Evolutionary conservation across 371 early-diverging fungal genomes (phyloP).

Genomic region (Ordospora pajunii): DNA sequence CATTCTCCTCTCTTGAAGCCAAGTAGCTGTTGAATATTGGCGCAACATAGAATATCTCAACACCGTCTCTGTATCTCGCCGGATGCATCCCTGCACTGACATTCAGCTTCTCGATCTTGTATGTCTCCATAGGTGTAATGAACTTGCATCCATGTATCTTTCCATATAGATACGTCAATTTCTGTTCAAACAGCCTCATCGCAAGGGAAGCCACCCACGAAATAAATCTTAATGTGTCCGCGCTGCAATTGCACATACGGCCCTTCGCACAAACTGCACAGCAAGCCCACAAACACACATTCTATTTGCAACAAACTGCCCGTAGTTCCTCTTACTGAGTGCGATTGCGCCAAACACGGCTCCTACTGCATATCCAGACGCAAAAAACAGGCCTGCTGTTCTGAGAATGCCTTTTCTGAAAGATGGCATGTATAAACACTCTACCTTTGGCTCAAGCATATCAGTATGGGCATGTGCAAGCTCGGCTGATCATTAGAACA

Average conservation of each 20-base stretch:
- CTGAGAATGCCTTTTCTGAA: neutral
- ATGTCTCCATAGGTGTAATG: slow-evolving; percentile 8
- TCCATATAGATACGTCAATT: slow-evolving; percentile 44
- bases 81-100: neutral
- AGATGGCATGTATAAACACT: neutral
- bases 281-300: neutral
- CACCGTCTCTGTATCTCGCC: neutral
- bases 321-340: neutral
- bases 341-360: neutral
- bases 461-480: neutral
- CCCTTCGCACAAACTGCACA: neutral
- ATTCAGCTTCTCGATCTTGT: slow-evolving; percentile 6
- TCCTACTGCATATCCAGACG: neutral
- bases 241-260: neutral
- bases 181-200: slow-evolving; percentile 31
- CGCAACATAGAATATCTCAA: slow-evolving; percentile 32
- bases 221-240: neutral
- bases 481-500: no score
- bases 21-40: slow-evolving; percentile 51
- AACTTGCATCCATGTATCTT: slow-evolving; percentile 28
- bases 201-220: slow-evolving; percentile 1
- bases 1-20: slow-evolving; percentile 22
- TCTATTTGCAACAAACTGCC: neutral
- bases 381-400: neutral
- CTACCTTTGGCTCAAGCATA: neutral